These are phyloP conservation scores for Hygrophorus russula DNA, from an alignment of 768 basidiomycete species.

Conservation along the genomic window DNA sequence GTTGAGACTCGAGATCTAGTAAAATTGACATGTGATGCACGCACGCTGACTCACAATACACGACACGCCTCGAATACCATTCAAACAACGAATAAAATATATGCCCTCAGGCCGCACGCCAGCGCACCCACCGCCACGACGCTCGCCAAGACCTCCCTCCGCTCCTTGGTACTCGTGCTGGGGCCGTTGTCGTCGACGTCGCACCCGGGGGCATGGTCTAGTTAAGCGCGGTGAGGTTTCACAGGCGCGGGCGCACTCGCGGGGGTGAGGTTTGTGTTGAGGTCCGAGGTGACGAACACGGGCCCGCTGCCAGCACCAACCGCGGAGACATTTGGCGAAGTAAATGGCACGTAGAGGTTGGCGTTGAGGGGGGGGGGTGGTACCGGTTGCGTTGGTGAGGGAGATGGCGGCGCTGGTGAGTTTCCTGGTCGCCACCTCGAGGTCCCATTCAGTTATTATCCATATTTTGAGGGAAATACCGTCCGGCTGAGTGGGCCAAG, in stretches of 20 bases:
- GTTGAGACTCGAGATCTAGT: no score
- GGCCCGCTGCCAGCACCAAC: conserved; percentile 30
- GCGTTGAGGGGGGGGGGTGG: conserved; percentile 29
- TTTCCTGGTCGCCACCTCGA: conserved; percentile 64
- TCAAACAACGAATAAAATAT: no score
- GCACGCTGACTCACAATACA: no score
- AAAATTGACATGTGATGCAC: no score
- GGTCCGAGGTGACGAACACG: conserved; percentile 23
- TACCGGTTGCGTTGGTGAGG: conserved; percentile 28
- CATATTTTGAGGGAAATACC: conserved; percentile 96
- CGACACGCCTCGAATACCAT: no score
- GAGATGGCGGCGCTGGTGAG: conserved; percentile 14
- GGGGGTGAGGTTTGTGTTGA: conserved; percentile 24
- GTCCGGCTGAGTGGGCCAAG: conserved; percentile 94
- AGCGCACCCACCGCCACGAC: no score
- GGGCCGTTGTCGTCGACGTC: no score
- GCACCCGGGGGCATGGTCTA: conserved; percentile 5
- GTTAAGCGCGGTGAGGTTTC: conserved; percentile 24
- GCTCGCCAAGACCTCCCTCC: no score
- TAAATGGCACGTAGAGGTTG: conserved; percentile 27
- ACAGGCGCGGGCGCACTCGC: conserved; percentile 24
- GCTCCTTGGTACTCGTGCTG: no score
- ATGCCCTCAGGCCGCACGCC: no score
- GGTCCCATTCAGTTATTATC: conserved; percentile 85
- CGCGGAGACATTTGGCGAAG: conserved; percentile 28